Conservation (phyloP, 164 flowering plant species). For the Liriodendron chinense region DNA sequence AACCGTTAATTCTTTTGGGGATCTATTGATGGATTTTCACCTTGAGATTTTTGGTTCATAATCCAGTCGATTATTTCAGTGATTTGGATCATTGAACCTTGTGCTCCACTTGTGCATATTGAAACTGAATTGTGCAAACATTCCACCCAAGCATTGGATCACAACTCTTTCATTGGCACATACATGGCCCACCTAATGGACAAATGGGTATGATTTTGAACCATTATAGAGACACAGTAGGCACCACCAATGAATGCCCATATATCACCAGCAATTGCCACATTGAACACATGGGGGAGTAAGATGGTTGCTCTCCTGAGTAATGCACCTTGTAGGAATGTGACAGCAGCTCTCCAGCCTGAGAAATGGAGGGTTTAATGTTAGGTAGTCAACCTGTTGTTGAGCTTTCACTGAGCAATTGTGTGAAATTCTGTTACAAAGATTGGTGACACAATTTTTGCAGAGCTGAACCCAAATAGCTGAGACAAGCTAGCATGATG, state of each 20-base stretch:
- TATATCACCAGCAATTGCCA: not conserved
- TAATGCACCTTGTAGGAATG: not conserved
- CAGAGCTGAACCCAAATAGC: not conserved
- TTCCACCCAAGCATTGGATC: not conserved
- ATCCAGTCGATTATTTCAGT: no score
- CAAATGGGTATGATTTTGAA: not conserved
- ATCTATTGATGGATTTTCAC: no score
- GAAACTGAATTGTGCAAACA: no score
- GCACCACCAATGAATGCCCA: no score
- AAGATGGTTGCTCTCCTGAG: not conserved
- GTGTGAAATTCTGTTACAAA: not conserved
- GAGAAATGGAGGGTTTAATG: not conserved
- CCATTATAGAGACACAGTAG: no score
- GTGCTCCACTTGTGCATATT: no score
- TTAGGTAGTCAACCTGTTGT: not conserved
- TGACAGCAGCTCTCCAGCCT: not conserved
- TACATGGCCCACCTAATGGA: not conserved
- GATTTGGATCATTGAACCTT: no score
- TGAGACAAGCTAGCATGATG: not conserved
- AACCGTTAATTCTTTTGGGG: no score
- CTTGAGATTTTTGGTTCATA: no score
- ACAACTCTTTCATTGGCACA: not conserved
- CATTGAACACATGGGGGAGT: not conserved
- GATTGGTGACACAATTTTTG: not conserved
- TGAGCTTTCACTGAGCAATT: not conserved